These are phyloP conservation scores for Haplosporangium gracile DNA, from an alignment of 192 early-diverging fungal species.

Conservation along the genomic window DNA sequence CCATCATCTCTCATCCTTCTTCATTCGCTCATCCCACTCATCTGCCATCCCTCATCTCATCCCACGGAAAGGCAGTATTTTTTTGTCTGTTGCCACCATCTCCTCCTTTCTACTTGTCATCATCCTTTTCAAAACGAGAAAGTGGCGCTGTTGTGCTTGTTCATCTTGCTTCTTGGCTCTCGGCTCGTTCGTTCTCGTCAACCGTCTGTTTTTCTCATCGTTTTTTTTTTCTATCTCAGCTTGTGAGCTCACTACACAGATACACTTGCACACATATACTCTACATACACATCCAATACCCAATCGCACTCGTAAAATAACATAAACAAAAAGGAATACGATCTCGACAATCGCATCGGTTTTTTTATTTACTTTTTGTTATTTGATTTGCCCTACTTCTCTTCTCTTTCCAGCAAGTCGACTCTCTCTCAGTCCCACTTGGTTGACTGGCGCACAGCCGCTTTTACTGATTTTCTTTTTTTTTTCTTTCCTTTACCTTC, in stretches of 20 bases:
- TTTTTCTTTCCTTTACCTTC: not conserved
- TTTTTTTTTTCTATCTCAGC: not conserved
- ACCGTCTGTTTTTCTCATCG: not conserved
- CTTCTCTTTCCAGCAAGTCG: not conserved
- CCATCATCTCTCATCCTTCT: not conserved
- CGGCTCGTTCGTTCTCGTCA: not conserved
- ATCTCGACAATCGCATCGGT: too few relatives aligned
- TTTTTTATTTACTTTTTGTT: not conserved
- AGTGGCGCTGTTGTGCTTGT: not conserved
- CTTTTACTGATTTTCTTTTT: not conserved
- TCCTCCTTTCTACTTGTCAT: not conserved
- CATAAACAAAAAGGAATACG: too few relatives aligned
- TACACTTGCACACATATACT: not conserved
- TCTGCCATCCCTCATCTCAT: not conserved
- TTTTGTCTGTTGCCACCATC: not conserved
- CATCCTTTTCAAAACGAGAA: not conserved
- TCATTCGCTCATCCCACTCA: not conserved
- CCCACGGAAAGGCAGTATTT: not conserved
- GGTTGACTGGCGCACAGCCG: slow-evolving; percentile 4
- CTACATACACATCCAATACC: not conserved
- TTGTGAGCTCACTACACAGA: not conserved
- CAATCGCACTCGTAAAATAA: not conserved
- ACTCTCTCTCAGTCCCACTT: not conserved
- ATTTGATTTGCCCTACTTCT: not conserved
- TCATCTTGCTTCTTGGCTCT: not conserved